Evolutionary conservation across 2,329 filamentous ascomycete species (phyloP).

Genomic region (Esteya vermicola): DNA sequence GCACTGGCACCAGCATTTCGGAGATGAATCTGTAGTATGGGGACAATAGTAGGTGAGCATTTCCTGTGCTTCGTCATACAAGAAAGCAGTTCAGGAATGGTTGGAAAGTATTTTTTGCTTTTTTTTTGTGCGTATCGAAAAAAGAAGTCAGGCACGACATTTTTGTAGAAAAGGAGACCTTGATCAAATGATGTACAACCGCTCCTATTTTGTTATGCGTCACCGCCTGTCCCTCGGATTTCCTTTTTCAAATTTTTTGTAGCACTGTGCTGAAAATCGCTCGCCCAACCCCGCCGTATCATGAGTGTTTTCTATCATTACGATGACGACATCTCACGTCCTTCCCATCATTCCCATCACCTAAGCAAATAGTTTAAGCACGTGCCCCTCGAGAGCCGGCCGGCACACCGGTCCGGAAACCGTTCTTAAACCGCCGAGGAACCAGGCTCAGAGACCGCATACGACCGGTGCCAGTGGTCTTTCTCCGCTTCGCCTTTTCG

Average conservation of each 20-base stretch:
- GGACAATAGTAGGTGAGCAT: too few relatives aligned
- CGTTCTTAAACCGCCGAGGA: slow-evolving; percentile 90
- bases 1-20: too few relatives aligned
- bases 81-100: not conserved
- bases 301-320: too few relatives aligned
- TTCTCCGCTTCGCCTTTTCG: slow-evolving; percentile 99
- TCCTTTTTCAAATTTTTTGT: not conserved
- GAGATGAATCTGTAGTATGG: too few relatives aligned
- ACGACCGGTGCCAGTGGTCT: slow-evolving; percentile 94
- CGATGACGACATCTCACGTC: too few relatives aligned
- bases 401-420: slow-evolving; percentile 82
- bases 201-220: slow-evolving; percentile 1
- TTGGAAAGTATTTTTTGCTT: too few relatives aligned
- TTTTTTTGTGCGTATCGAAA: not conserved
- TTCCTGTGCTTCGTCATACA: too few relatives aligned
- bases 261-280: not conserved
- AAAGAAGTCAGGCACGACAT: not conserved
- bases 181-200: slow-evolving; percentile 3
- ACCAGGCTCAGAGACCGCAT: slow-evolving; percentile 91
- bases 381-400: slow-evolving; percentile 64
- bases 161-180: not conserved
- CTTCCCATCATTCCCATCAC: not conserved
- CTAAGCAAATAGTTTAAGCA: slow-evolving; percentile 12
- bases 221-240: not conserved
- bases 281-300: too few relatives aligned